Base-by-base conservation (phyloP, 2,329 filamentous ascomycete genomes). In the Sarocladiaceae sp. region DNA sequence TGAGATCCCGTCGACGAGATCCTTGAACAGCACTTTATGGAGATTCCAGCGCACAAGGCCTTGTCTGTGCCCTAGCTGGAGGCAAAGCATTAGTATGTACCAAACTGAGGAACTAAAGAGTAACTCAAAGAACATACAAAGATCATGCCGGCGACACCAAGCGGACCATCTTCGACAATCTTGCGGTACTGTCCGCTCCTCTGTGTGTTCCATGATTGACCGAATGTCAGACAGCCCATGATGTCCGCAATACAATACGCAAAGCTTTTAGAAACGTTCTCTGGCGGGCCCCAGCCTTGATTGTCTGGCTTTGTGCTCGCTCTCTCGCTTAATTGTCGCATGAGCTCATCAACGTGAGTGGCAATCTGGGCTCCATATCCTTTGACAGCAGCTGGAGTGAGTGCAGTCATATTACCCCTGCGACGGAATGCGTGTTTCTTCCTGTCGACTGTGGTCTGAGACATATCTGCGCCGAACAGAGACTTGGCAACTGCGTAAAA, bases 151-250 rank as follows among this genome's bases (percentile, higher is more conserved):
- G 53, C 53, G 6, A 55, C 51, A 12, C 55, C 53, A 8, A 55
- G 52, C 4, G 53, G 55, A 15, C 52, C 33, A 8, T 53, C 55
- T 40, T 56, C 54, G 12, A 56, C 50, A 25, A 53, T 54, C 7
- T 48, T 50, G 7, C 54, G 25, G 42, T 55, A 53, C 15, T 49
- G 25, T 2, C 44, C 42, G n/a, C 53, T 51, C 36, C 39, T 55
- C 10, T 56, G 55, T n/a, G 49, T 50, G 10, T 56, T 53, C 51
- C 53, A 56, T 12, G 53, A 55, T 29, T 48, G 50, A 7, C 53
- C 53, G 49, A 55, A 55, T 10, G 55, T 55, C 28, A 56, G 42
- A n/a, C 50, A 56, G 29, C 55, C 55, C 55, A 55, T 56, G 6
- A 56, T 56, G 25, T 56, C 53, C 28, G 55, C 51, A 31, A 56